Percentiles rank a stretch among this genome's conserved stretches.
phyloP scores from a whole-genome alignment of 2,329 filamentous ascomycete species.

The Pestalotiopsis sp. region DNA sequence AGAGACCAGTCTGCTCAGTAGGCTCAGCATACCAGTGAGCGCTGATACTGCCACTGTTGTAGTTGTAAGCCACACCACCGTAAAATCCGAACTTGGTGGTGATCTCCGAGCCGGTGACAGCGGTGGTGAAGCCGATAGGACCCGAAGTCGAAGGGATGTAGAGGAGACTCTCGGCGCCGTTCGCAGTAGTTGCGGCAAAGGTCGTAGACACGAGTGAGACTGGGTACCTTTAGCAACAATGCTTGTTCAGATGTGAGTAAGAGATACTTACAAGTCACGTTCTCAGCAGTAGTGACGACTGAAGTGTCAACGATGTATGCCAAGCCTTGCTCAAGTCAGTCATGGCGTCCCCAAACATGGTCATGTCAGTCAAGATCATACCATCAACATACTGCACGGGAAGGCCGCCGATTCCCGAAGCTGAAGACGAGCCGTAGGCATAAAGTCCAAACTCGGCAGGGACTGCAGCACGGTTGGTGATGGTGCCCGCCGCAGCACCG shows the following conservation, averaged over 20 bases:
- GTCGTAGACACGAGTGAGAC: neutral
- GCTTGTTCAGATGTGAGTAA: no score
- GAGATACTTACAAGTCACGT: constrained; percentile 17
- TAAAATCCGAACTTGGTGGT: constrained; percentile 25
- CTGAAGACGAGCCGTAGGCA: constrained; percentile 20
- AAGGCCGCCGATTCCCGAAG: constrained; percentile 21
- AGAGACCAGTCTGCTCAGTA: constrained; percentile 16
- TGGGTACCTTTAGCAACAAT: neutral
- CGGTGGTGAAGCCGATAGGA: constrained; percentile 20
- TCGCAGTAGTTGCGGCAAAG: constrained; percentile 11
- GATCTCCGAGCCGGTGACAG: constrained; percentile 5
- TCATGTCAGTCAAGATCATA: constrained; percentile 11
- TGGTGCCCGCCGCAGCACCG: neutral
- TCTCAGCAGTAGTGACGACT: constrained; percentile 10
- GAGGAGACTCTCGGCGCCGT: constrained; percentile 21
- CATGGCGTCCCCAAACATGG: neutral
- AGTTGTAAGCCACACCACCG: constrained; percentile 9
- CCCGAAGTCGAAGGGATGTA: constrained; percentile 19
- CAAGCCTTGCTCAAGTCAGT: neutral
- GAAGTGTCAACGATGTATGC: constrained; percentile 10
- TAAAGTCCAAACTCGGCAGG: constrained; percentile 23
- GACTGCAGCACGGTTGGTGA: constrained; percentile 1
- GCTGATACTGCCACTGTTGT: constrained; percentile 14
- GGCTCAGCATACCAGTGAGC: constrained; percentile 23
- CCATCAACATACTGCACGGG: constrained; percentile 23